Evolutionary conservation across 1,284 basidiomycete genomes (phyloP), one percentile per base, ranked within the genome.

Genomic region (Cutaneotrichosporon sp.): DNA sequence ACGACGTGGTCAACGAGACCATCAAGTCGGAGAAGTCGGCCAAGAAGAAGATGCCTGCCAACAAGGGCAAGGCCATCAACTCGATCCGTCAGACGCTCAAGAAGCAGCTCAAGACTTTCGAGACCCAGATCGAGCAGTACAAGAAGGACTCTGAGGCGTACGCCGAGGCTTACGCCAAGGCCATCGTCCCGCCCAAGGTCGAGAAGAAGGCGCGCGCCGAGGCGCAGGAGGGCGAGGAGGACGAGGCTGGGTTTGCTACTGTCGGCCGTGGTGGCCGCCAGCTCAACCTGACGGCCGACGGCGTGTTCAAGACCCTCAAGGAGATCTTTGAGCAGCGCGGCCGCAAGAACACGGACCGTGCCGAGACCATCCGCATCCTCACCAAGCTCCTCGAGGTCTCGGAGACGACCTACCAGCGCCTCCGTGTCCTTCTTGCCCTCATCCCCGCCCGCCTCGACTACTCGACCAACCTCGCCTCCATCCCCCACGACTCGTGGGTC

Each of bases 281-380:
- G 14, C 86, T 93, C 78, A 87, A 88, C 66, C 89, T 91, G 71
- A 92, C 92, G 5, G 81, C 91, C 9, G 95, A 98, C 62, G 87
- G 87, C 52, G 90, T 99, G 69, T 94, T 95, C 84, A 97, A 97
- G 82, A 91, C 89, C 67, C 85, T 99, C 31, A 88, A 92, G 70
- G 85, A 89, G 47, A 88, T 99, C 47, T 89, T 97, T 76, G 97
- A 99, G 74, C 92, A 92, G 51, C 88, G 97, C 68, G 97, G 97
- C 33, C 92, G 94, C 80, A 99, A 99, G 92, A 95, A 95, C 81
- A 99, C 97, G 54, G 95, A 99, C 80, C 89, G 97, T 65, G 86
- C 85, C 47, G 95, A 98, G 81, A 95, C 98, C 83, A 92, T 97
- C 68, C 87, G 87, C 63, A 92, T 93, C 63, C 85, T 99, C 22